A percentile compares a stretch with the other conserved stretches of the same genome.
Conservation (phyloP, 2,329 filamentous ascomycete species). For the Fusarium sp. region DNA sequence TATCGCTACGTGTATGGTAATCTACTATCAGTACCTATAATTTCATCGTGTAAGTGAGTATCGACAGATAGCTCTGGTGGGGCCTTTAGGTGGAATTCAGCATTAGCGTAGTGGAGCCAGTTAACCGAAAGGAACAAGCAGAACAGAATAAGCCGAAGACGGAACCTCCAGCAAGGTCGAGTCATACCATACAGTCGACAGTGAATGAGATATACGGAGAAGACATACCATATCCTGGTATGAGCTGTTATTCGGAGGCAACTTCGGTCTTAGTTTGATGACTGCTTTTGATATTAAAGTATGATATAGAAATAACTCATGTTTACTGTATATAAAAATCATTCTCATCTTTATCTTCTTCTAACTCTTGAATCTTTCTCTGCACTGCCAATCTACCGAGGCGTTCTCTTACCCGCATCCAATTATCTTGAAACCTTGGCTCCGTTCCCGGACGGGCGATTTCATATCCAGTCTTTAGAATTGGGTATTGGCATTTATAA, state of each 20-base stretch:
- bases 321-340: constrained; percentile 6
- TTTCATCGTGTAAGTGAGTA: constrained; percentile 17
- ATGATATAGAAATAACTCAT: not conserved
- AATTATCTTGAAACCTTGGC: constrained; percentile 17
- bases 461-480: constrained; percentile 4
- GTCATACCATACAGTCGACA: constrained; percentile 28
- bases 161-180: constrained; percentile 33
- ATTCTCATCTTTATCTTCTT: not conserved
- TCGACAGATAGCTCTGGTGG: not conserved
- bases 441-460: constrained; percentile 20
- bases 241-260: constrained; percentile 30
- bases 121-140: not conserved
- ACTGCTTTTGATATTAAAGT: not conserved
- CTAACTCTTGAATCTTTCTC: not conserved
- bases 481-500: not conserved
- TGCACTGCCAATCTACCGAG: not conserved
- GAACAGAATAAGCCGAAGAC: constrained; percentile 41
- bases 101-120: constrained; percentile 10
- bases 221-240: not conserved
- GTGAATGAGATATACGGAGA: not conserved
- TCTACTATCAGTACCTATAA: not conserved
- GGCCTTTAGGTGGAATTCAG: not conserved
- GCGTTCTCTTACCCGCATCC: constrained; percentile 1
- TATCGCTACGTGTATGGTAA: too few species aligned
- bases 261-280: constrained; percentile 21